Evolutionary conservation across 441 rosid species (phyloP).

Genomic region (Pelargonium cotyledonis): DNA sequence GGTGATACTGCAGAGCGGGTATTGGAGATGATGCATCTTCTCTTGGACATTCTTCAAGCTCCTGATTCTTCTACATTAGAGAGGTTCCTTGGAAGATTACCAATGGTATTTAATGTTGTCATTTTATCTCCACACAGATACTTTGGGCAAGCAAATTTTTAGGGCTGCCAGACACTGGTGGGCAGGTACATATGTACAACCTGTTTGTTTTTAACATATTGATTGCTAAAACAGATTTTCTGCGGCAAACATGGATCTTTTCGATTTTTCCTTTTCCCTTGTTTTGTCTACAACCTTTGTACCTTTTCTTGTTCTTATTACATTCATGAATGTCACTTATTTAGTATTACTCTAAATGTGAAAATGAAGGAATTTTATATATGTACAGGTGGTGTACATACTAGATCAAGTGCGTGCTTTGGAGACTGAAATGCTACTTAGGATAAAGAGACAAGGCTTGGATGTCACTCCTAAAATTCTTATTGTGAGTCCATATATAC

Average conservation of each 20-base stretch:
- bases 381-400: constrained; percentile 72
- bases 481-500: constrained; percentile 46
- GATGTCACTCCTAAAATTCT: constrained; percentile 82
- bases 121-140: constrained; percentile 94
- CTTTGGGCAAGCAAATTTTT: constrained; percentile 95
- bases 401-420: constrained; percentile 96
- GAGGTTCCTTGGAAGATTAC: constrained; percentile 86
- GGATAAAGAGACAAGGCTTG: constrained; percentile 81
- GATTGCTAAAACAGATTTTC: not conserved
- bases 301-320: constrained; percentile 4
- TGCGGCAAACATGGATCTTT: constrained; percentile 1
- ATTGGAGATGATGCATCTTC: constrained; percentile 70
- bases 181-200: constrained; percentile 50
- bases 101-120: constrained; percentile 90
- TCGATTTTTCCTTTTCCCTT: not conserved
- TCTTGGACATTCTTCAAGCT: constrained; percentile 87
- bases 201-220: not conserved
- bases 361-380: constrained; percentile 1
- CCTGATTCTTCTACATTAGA: constrained; percentile 90
- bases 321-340: not conserved
- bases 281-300: not conserved
- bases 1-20: constrained; percentile 81
- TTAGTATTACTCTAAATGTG: not conserved
- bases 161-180: constrained; percentile 99
- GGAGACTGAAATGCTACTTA: constrained; percentile 80